Evolutionary conservation across 306 rosid species (phyloP), one percentile per base, ranked within the genome.

Genomic region (Crataegus laevigata): DNA sequence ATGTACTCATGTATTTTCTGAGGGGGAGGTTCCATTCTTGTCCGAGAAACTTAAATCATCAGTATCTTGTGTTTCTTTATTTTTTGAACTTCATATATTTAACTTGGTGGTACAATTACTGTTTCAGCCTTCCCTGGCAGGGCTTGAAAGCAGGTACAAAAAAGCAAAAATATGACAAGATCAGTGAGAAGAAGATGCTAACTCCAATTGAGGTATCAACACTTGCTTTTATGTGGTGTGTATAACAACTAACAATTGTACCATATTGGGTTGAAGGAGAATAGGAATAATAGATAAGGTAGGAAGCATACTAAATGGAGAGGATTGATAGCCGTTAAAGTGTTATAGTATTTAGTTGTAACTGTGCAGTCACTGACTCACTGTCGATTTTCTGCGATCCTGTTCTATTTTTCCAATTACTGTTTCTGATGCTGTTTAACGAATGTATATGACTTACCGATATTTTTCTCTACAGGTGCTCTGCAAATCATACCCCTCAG

Each of bases 71-170:
- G 29, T 51, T 47, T 30, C 19, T 54, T 62, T 54, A 38, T 55
- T 43, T 25, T 66, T 52, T 36, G 76, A 19, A 63, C 45, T 51
- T 36, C 69, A 21, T 40, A 58, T 51, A 81, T 57, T 72, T 77
- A 74, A 77, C 58, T 78, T 75, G 80, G 77, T 42, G n/a, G 29
- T 66, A 67, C 60, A 24, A 59, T 74, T 81, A 34, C 42, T 79
- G 80, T 81, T 66, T 55, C 91, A 94, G 99, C 87, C 99, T 94
- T 70, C 99, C 99, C 34, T 94, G 99, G 99, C 99, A 94, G 83
- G 99, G 99, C 67, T 76, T 94, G 88, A 94, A 77, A 85, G 99
- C 97, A 68, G 97, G 97, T 42, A 92, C 91, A 17, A 92, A 94
- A 77, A 94, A 92, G 80, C 99, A 94, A 88, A 94, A 94, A 68